phyloP scores from a whole-genome alignment of 768 basidiomycete genomes.

The Obba rivulosa region DNA sequence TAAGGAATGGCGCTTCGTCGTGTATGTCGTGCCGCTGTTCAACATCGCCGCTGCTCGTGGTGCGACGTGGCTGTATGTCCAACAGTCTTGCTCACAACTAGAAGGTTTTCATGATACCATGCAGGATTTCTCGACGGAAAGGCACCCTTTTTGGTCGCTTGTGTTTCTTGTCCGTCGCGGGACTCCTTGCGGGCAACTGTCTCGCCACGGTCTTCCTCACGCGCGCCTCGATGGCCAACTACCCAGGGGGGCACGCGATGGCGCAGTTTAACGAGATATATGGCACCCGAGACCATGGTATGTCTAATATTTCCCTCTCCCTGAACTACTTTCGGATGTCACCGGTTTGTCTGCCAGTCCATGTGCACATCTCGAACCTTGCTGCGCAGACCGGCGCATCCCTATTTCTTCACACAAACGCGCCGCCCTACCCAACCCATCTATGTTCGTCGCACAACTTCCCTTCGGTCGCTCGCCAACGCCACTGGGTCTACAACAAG shows the following conservation, averaged over 20 bases:
- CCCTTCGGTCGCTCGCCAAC: constrained; percentile 9
- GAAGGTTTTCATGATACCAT: not conserved
- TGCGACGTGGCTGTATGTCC: constrained; percentile 57
- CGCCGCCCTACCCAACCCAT: constrained; percentile 43
- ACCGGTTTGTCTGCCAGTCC: constrained; percentile 29
- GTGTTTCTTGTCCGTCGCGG: constrained; percentile 38
- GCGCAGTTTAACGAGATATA: constrained; percentile 51
- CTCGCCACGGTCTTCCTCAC: constrained; percentile 47
- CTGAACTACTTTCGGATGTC: not conserved
- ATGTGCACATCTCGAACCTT: constrained; percentile 79
- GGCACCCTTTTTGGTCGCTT: constrained; percentile 41
- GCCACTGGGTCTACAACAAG: constrained; percentile 74
- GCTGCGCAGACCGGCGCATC: constrained; percentile 89
- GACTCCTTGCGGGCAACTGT: constrained; percentile 49
- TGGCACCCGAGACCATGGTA: constrained; percentile 27
- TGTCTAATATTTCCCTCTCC: constrained; percentile 1
- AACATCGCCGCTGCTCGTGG: constrained; percentile 77
- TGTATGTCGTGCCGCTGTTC: constrained; percentile 78
- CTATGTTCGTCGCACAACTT: constrained; percentile 3
- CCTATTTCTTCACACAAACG: constrained; percentile 71
- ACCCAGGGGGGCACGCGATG: constrained; percentile 84
- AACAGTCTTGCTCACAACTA: not conserved
- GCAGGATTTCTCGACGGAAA: constrained; percentile 46
- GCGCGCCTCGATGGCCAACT: constrained; percentile 65
- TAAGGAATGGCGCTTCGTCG: constrained; percentile 97